Evolutionary conservation across 371 early-diverging fungal species (phyloP).

Genomic region (Dinochytrium kinnereticum): DNA sequence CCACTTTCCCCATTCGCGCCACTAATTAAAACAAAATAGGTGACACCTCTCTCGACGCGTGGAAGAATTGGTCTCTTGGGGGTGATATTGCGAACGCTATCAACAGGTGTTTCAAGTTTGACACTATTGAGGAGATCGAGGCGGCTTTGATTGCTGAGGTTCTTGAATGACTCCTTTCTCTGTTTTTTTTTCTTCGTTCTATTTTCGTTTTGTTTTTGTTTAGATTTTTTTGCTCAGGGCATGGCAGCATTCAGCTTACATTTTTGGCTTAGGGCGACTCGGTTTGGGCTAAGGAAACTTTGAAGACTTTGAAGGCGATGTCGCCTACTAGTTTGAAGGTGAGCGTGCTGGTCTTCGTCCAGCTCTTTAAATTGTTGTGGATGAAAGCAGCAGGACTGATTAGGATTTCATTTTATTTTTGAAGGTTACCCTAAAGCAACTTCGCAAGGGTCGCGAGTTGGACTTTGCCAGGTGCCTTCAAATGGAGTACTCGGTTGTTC

Average conservation of each 20-base stretch:
- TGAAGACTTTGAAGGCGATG: constrained; percentile 66
- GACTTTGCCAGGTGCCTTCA: constrained; percentile 80
- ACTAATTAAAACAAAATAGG: too few species aligned
- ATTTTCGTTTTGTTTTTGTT: background rate
- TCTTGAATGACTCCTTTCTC: background rate
- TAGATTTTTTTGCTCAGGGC: constrained; percentile 8
- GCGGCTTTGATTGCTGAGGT: constrained; percentile 71
- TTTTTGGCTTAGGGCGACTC: too few species aligned
- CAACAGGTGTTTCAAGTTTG: constrained; percentile 80
- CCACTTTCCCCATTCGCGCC: constrained; percentile 10
- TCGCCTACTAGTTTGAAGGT: constrained; percentile 91
- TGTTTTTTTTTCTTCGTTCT: background rate
- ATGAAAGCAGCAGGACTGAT: background rate
- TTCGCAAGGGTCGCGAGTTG: constrained; percentile 74
- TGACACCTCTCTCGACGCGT: constrained; percentile 34
- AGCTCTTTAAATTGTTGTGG: background rate
- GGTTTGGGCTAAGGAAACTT: constrained; percentile 74
- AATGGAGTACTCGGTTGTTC: constrained; percentile 84
- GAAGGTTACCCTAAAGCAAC: constrained; percentile 81
- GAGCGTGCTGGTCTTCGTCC: background rate
- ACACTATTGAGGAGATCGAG: constrained; percentile 82
- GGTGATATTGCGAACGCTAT: constrained; percentile 75
- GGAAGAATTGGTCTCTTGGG: constrained; percentile 59
- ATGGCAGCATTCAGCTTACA: too few species aligned
- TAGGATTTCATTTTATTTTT: too few species aligned